Percentiles rank a stretch among this genome's conserved stretches.
These are phyloP conservation scores for Astrothelium macrocarpum DNA, from an alignment of 495 filamentous ascomycete genomes.

Conservation along the genomic window DNA sequence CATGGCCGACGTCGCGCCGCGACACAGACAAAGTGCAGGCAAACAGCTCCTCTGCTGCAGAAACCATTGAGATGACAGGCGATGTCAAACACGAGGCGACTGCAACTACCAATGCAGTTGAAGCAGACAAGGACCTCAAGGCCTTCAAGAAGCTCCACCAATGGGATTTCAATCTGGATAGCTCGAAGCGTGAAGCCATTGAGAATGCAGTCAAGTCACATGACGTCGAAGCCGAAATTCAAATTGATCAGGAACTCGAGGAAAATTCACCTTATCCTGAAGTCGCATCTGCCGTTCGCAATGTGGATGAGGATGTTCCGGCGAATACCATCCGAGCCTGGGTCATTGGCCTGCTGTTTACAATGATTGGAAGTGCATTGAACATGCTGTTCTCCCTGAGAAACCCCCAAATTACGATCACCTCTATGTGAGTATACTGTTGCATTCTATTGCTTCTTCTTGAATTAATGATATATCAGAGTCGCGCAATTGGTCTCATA, in stretches of 20 bases:
- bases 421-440: slow-evolving; percentile 13
- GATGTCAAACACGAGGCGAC: background rate
- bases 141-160: slow-evolving; percentile 50
- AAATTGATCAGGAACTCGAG: slow-evolving; percentile 44
- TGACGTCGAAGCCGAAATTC: slow-evolving; percentile 43
- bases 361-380: slow-evolving; percentile 16
- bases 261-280: slow-evolving; percentile 66
- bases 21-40: slow-evolving; percentile 8
- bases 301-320: slow-evolving; percentile 42
- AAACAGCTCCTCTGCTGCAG: background rate
- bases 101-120: background rate
- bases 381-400: slow-evolving; percentile 22
- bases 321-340: slow-evolving; percentile 64
- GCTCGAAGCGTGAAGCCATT: slow-evolving; percentile 48
- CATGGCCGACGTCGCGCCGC: background rate
- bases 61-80: background rate
- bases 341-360: slow-evolving; percentile 54
- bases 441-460: background rate
- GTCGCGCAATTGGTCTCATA: slow-evolving; percentile 11
- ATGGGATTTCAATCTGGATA: slow-evolving; percentile 55
- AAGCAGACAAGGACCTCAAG: slow-evolving; percentile 23
- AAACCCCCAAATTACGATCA: slow-evolving; percentile 17
- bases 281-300: slow-evolving; percentile 50
- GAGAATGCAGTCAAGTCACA: slow-evolving; percentile 52
- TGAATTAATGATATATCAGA: background rate